A percentile compares a stretch with the other conserved stretches of the same genome.
These are phyloP conservation scores for Quillaja saponaria DNA, from an alignment of 306 rosid species.

Conservation along the genomic window DNA sequence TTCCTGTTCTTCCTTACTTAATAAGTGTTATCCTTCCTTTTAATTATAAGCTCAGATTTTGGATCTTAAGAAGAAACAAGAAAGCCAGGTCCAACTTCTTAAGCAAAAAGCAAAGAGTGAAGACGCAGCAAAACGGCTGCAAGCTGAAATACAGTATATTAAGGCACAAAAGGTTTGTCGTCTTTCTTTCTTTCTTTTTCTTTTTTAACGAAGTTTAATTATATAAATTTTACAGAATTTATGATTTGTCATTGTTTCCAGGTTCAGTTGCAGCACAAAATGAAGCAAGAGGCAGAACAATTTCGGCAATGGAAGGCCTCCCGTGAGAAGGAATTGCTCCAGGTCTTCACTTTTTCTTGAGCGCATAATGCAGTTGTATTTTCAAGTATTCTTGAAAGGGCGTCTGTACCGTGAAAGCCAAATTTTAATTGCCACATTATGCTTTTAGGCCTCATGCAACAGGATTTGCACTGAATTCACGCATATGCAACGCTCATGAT, in stretches of 20 bases:
- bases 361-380: too few species aligned
- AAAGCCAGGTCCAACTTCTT: slow-evolving; percentile 69
- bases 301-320: slow-evolving; percentile 82
- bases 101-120: slow-evolving; percentile 82
- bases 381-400: too few species aligned
- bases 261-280: slow-evolving; percentile 83
- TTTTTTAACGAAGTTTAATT: slow-evolving; percentile 12
- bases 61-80: slow-evolving; percentile 78
- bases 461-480: too few species aligned
- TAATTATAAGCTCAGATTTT: slow-evolving; percentile 51
- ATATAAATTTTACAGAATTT: slow-evolving; percentile 5
- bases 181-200: slow-evolving; percentile 14
- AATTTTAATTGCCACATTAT: too few species aligned
- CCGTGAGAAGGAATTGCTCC: slow-evolving; percentile 79
- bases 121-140: slow-evolving; percentile 74
- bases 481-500: too few species aligned
- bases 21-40: slow-evolving; percentile 10
- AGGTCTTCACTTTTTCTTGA: slow-evolving; percentile 50
- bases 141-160: slow-evolving; percentile 75
- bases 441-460: too few species aligned
- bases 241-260: slow-evolving; percentile 32
- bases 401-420: too few species aligned
- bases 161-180: slow-evolving; percentile 69
- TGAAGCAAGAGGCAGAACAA: slow-evolving; percentile 80
- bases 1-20: slow-evolving; percentile 20